Evolutionary conservation across 306 rosid species (phyloP), one percentile per base, ranked within the genome.

Genomic region (Macrotyloma uniflorum): DNA sequence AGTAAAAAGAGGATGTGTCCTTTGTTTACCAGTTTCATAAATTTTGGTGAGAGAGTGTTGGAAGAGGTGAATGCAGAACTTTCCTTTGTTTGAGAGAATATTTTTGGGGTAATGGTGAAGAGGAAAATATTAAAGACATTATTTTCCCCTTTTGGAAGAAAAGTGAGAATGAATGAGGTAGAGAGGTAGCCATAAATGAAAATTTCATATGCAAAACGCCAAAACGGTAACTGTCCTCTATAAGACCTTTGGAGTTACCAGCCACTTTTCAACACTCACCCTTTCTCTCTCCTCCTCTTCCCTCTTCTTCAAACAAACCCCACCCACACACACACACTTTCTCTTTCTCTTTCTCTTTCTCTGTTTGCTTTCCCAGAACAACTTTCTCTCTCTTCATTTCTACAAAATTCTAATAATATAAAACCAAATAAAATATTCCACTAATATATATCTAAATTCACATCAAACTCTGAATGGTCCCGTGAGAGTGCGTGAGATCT

Each of bases 401-500:
- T 1, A 47, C 6, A 43, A 23, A n/a, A 28, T 28, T 26, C 28
- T 10, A 12, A 23, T 55, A 58, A 24, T 24, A 42, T 12, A 12
- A 5, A 18, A 19, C 11, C 61, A 16, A 49, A 55, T 35, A 38
- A 30, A 8, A 16, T 42, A 42, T 42, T 42, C 47, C 43, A 10
- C 43, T 42, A 42, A 12, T 42, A 42, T 42, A 10, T 42, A 3
- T 42, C 0, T 42, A 1, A 42, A 11, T 12, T 15, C 15, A 42
- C 47, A 10, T 12, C 15, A 42, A 42, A 42, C 47, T 4, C 12
- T 42, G 58, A 38, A 66, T 69, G 61, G 71, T 73, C 63, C 47
- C 47, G 47, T 42, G 47, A 42, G 47, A 42, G 47, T 42, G 32
- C 55, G 82, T 86, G 87, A 91, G 93, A 85, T 91, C 92, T 86